A percentile compares a stretch with the other conserved stretches of the same genome.
These are phyloP conservation scores for Phytophthora tentaculata DNA, from an alignment of 352 stramenopile species.

Conservation along the genomic window DNA sequence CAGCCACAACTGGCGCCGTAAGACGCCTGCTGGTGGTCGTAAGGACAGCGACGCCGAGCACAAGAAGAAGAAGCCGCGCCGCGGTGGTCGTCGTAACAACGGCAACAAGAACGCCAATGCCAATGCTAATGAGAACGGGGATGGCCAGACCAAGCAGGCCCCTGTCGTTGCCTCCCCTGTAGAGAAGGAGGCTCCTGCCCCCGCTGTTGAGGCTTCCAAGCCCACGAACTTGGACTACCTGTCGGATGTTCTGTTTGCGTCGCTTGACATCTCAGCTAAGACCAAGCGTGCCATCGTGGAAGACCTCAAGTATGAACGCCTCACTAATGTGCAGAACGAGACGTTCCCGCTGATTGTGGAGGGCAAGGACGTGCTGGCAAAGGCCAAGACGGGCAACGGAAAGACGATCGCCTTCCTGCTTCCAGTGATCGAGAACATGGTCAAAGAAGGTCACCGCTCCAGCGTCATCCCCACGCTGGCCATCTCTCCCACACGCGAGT, in stretches of 20 bases:
- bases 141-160: slow-evolving; percentile 2
- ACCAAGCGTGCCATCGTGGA: slow-evolving; percentile 78
- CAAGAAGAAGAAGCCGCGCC: slow-evolving; percentile 63
- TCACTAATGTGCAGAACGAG: slow-evolving; percentile 91
- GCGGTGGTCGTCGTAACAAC: slow-evolving; percentile 54
- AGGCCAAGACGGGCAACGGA: slow-evolving; percentile 90
- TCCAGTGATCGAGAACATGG: slow-evolving; percentile 82
- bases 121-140: slow-evolving; percentile 4
- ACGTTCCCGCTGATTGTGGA: slow-evolving; percentile 76
- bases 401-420: slow-evolving; percentile 92
- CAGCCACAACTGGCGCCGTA: slow-evolving; percentile 42
- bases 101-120: slow-evolving; percentile 15
- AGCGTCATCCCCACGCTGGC: slow-evolving; percentile 93
- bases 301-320: slow-evolving; percentile 84
- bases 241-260: slow-evolving; percentile 61
- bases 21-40: slow-evolving; percentile 37
- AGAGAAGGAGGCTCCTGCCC: slow-evolving; percentile 7
- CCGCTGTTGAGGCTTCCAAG: slow-evolving; percentile 9
- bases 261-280: slow-evolving; percentile 61
- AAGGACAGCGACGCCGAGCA: slow-evolving; percentile 51
- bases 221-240: slow-evolving; percentile 54
- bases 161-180: slow-evolving; percentile 12
- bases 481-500: slow-evolving; percentile 95
- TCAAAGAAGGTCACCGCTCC: slow-evolving; percentile 50
- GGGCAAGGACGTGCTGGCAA: slow-evolving; percentile 92